phyloP scores from a whole-genome alignment of 2,329 filamentous ascomycete genomes.

The Fusarium fracticaudum region DNA sequence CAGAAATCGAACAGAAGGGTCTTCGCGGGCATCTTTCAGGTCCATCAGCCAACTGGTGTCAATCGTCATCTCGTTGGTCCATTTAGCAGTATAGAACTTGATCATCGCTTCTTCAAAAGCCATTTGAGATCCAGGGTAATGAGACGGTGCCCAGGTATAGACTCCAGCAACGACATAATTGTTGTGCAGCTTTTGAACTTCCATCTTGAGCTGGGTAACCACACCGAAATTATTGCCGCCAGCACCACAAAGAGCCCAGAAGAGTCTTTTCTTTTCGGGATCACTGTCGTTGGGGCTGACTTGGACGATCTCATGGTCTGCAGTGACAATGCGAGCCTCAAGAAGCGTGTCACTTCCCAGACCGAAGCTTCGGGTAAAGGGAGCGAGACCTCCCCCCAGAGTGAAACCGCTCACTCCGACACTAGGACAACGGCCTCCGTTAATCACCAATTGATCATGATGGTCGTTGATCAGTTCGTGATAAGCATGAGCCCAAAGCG shows the following conservation, averaged over 20 bases:
- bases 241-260: conserved; percentile 53
- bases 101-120: conserved; percentile 36
- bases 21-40: not conserved
- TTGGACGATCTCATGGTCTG: not conserved
- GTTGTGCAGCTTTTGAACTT: conserved; percentile 24
- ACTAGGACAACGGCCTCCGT: conserved; percentile 47
- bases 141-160: conserved; percentile 2
- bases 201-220: conserved; percentile 45
- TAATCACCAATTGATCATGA: conserved; percentile 38
- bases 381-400: conserved; percentile 49
- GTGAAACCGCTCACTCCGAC: conserved; percentile 53
- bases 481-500: conserved; percentile 47
- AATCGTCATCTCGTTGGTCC: conserved; percentile 45
- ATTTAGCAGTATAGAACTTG: conserved; percentile 39
- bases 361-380: conserved; percentile 44
- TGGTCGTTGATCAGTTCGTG: conserved; percentile 39
- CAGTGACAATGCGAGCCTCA: conserved; percentile 6
- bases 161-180: conserved; percentile 37
- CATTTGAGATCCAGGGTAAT: too few species aligned
- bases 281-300: not conserved
- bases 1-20: conserved; percentile 14
- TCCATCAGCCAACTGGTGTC: conserved; percentile 35
- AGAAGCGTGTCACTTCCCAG: conserved; percentile 16
- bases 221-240: conserved; percentile 55
- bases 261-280: conserved; percentile 35